Conservation (phyloP, 2,329 filamentous ascomycete species). For the Camptophora hylomeconis region DNA sequence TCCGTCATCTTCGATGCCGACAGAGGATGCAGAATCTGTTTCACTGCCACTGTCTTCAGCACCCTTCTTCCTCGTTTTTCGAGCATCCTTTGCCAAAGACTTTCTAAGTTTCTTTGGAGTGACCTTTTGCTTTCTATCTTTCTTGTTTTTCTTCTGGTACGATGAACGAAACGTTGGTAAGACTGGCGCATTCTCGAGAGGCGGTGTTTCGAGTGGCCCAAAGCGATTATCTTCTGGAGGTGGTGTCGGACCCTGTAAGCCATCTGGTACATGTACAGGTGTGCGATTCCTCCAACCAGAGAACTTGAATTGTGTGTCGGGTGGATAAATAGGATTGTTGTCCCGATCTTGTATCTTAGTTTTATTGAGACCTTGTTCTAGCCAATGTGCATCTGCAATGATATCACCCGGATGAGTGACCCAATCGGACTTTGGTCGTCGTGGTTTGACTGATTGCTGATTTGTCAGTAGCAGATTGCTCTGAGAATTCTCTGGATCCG, state of each 20-base stretch:
- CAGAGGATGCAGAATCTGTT: slow-evolving; percentile 9
- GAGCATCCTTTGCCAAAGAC: slow-evolving; percentile 9
- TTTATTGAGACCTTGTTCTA: slow-evolving; percentile 72
- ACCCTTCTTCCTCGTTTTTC: slow-evolving; percentile 9
- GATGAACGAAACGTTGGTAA: slow-evolving; percentile 16
- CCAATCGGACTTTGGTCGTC: slow-evolving; percentile 74
- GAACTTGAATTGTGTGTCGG: slow-evolving; percentile 17
- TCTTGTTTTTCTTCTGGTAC: slow-evolving; percentile 8
- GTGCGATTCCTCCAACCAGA: slow-evolving; percentile 17
- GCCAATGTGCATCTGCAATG: slow-evolving; percentile 81
- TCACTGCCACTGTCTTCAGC: slow-evolving; percentile 12
- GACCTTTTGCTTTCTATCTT: slow-evolving; percentile 11
- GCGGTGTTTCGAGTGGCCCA: slow-evolving; percentile 9
- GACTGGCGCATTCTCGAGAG: slow-evolving; percentile 12
- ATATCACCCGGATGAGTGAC: slow-evolving; percentile 69
- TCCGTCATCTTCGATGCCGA: slow-evolving; percentile 6
- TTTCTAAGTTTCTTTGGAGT: too few species aligned
- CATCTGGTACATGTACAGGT: slow-evolving; percentile 9
- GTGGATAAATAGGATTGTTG: slow-evolving; percentile 54
- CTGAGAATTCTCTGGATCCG: slow-evolving; percentile 18
- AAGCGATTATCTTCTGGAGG: slow-evolving; percentile 3
- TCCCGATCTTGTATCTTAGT: slow-evolving; percentile 66
- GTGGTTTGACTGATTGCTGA: slow-evolving; percentile 38
- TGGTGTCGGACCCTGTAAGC: slow-evolving; percentile 10
- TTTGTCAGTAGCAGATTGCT: too few species aligned